Evolutionary conservation across 139 green algal genomes (phyloP), one percentile per base, ranked within the genome.

Genomic region (Gonium pectorale): DNA sequence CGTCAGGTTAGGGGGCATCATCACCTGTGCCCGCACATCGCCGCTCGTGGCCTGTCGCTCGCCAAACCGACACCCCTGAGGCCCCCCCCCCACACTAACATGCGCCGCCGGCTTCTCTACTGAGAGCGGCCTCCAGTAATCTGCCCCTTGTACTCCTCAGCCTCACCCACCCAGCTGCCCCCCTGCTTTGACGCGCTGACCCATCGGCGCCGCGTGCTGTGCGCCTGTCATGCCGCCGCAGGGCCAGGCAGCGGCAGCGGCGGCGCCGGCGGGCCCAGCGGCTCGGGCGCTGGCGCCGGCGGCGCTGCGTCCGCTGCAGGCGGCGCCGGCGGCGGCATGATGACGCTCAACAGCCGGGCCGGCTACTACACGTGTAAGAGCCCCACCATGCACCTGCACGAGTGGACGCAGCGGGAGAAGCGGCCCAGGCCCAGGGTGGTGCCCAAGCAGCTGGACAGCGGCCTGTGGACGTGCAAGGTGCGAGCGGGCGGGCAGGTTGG

Each of bases 361-460:
- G 95, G 95, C 0, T 95, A 90, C 86, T 97, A 95, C 87, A 93
- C 92, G 26, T 46, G 85, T 67, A 97, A 97, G 90, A 92, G 81
- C 15, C 94, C 95, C 63, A 94, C 94, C 88, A 90, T 97, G 88
- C 90, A 97, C 54, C 88, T 98, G 46, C 86, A 92, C 41, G 95
- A 98, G 90, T 95, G 90, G 92, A 79, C 82, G 27, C 69, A 91
- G 71, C 83, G 79, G 46, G 75, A 95, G 81, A 96, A 97, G 87
- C 86, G 87, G 60, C 89, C 87, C 6, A 89, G 85, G 67, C 89
- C 94, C 26, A 37, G 74, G 0, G 51, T 70, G 27, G 22, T 26
- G 3, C 64, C 74, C 0, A 33, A 33, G 31, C 35, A 79, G 69
- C 17, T 38, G 2, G 85, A 82, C 35, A 77, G 49, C 31, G 92